phyloP scores from a whole-genome alignment of 1,139 yeast genomes.

The Nadsonia commutata region DNA sequence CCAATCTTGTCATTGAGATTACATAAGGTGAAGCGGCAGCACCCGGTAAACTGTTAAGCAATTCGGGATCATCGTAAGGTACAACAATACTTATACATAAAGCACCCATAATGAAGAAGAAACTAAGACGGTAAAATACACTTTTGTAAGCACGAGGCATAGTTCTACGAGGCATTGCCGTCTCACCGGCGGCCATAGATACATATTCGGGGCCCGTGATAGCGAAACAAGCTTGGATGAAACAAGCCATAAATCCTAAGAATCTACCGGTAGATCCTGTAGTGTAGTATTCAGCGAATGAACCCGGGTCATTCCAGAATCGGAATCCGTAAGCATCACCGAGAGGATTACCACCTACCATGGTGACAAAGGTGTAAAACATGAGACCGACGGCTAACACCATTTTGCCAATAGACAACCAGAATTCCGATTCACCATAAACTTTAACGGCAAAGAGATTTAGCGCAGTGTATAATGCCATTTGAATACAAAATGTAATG shows the following conservation, averaged over 20 bases:
- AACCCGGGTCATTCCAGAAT: constrained; percentile 45
- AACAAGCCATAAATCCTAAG: constrained; percentile 53
- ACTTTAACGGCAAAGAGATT: constrained; percentile 57
- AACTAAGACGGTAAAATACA: constrained; percentile 55
- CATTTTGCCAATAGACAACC: constrained; percentile 65
- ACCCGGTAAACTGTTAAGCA: constrained; percentile 29
- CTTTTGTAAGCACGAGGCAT: constrained; percentile 69
- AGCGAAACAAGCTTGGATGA: constrained; percentile 53
- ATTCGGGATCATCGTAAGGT: constrained; percentile 35
- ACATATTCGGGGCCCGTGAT: constrained; percentile 79
- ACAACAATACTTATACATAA: constrained; percentile 46
- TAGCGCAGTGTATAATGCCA: constrained; percentile 44
- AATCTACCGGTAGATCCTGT: constrained; percentile 51
- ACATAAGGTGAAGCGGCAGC: constrained; percentile 53
- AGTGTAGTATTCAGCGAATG: constrained; percentile 40
- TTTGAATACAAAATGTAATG: constrained; percentile 34
- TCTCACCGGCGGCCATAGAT: constrained; percentile 70
- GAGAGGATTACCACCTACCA: constrained; percentile 75
- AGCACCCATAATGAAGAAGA: constrained; percentile 53
- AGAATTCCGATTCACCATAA: constrained; percentile 71
- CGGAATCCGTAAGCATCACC: constrained; percentile 49
- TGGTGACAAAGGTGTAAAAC: constrained; percentile 57
- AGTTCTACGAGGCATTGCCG: constrained; percentile 59
- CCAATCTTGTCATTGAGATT: constrained; percentile 42
- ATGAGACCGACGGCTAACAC: constrained; percentile 57